phyloP scores from a whole-genome alignment of 768 basidiomycete genomes.

The Royoungia palumana region DNA sequence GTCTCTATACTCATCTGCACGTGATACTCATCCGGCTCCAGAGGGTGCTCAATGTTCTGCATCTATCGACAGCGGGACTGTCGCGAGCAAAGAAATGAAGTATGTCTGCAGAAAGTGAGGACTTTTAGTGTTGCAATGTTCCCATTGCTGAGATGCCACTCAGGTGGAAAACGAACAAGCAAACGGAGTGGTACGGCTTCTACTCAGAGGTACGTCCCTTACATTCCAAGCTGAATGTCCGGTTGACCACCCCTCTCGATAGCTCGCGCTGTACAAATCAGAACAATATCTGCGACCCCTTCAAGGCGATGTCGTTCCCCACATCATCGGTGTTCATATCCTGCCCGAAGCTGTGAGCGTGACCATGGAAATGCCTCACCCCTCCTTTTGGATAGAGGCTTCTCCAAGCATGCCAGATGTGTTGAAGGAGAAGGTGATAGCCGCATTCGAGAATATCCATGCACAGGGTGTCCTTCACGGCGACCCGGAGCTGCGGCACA shows the following conservation, averaged over 20 bases:
- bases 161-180: constrained; percentile 34
- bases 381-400: constrained; percentile 60
- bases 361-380: constrained; percentile 55
- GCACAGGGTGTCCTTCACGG: constrained; percentile 47
- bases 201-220: constrained; percentile 34
- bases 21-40: constrained; percentile 15
- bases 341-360: constrained; percentile 37
- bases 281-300: constrained; percentile 44
- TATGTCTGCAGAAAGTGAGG: constrained; percentile 39
- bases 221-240: constrained; percentile 11
- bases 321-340: constrained; percentile 48
- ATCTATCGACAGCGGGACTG: constrained; percentile 34
- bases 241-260: constrained; percentile 5
- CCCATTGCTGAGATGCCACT: constrained; percentile 3
- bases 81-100: constrained; percentile 27
- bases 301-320: constrained; percentile 52
- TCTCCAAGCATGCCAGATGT: constrained; percentile 52
- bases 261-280: constrained; percentile 54
- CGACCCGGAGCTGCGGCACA: constrained; percentile 46
- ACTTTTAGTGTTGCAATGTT: neutral
- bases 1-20: neutral
- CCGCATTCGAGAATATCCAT: constrained; percentile 49
- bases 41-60: constrained; percentile 37
- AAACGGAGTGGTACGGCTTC: constrained; percentile 38
- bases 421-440: constrained; percentile 51